A percentile compares a stretch with the other conserved stretches of the same genome.
Evolutionary conservation across 768 basidiomycete species (phyloP).

Genomic region (Russula lepida): DNA sequence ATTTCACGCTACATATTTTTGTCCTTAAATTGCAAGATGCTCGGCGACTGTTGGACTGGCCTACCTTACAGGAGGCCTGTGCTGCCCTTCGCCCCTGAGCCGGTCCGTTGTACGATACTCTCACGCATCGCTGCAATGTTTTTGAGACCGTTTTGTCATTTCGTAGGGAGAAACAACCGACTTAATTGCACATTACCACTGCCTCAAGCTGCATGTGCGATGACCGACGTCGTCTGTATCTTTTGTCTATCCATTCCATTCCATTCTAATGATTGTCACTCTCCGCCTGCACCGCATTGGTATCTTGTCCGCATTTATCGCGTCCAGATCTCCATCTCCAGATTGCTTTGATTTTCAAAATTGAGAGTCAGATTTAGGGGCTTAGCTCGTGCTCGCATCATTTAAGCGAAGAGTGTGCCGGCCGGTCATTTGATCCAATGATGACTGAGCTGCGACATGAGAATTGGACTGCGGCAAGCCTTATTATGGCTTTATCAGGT

Average conservation of each 20-base stretch:
- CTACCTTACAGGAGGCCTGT: too few relatives aligned
- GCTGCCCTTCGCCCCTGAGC: slow-evolving; percentile 5
- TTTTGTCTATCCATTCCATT: neutral
- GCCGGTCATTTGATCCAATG: slow-evolving; percentile 4
- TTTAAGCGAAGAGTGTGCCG: neutral
- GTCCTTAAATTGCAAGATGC: neutral
- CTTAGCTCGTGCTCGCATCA: neutral
- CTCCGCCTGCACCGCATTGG: neutral
- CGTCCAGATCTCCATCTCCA: slow-evolving; percentile 10
- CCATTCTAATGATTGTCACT: neutral
- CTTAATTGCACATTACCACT: neutral
- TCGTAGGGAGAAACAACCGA: neutral
- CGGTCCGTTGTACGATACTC: neutral
- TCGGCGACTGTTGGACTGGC: neutral
- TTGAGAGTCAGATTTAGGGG: slow-evolving; percentile 9
- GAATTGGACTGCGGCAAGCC: too few relatives aligned
- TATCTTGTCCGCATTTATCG: neutral
- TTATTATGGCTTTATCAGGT: too few relatives aligned
- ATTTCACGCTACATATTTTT: neutral
- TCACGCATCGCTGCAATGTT: neutral
- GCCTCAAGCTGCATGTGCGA: too few relatives aligned
- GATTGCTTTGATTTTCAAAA: slow-evolving; percentile 1
- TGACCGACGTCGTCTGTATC: too few relatives aligned
- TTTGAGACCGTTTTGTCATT: slow-evolving; percentile 1
- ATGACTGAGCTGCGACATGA: neutral